Evolutionary conservation across 352 stramenopile genomes (phyloP).

Genomic region (Phytophthora hibernalis): DNA sequence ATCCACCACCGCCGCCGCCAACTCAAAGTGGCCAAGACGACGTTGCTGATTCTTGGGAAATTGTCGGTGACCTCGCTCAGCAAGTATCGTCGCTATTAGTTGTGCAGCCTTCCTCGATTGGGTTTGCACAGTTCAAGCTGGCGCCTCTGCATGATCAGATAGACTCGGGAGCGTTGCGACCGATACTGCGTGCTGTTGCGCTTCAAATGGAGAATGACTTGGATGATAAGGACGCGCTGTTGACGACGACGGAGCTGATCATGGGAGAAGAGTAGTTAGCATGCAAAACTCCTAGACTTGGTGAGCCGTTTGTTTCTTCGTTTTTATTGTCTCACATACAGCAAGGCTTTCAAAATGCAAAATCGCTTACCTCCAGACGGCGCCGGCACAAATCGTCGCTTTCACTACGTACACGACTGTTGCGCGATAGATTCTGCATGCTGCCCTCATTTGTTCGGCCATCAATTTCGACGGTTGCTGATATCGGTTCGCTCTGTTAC

Average conservation of each 20-base stretch:
- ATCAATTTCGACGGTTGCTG: conserved; percentile 27
- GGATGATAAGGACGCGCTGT: not conserved
- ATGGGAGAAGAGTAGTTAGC: conserved; percentile 11
- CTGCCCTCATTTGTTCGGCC: conserved; percentile 24
- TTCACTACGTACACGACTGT: conserved; percentile 18
- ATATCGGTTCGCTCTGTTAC: conserved; percentile 30
- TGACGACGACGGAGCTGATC: conserved; percentile 22
- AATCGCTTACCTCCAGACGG: conserved; percentile 26
- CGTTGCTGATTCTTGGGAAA: conserved; percentile 39
- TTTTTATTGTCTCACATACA: conserved; percentile 44
- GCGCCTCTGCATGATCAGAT: conserved; percentile 31
- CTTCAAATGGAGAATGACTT: conserved; percentile 15
- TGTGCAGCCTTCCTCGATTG: conserved; percentile 16
- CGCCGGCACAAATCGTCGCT: conserved; percentile 32
- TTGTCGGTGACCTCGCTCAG: conserved; percentile 8
- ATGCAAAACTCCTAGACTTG: not conserved
- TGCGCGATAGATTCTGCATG: conserved; percentile 31
- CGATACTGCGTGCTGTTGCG: conserved; percentile 35
- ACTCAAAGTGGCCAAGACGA: conserved; percentile 1
- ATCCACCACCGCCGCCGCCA: not conserved
- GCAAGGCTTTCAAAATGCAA: conserved; percentile 34
- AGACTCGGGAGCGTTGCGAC: conserved; percentile 17
- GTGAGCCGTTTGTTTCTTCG: conserved; percentile 31
- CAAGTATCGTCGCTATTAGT: conserved; percentile 7
- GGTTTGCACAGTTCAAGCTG: conserved; percentile 51